Percentiles rank a stretch among this genome's conserved stretches.
Evolutionary conservation across 208 protist species (phyloP).

Genomic region (Tritrichomonas foetus): DNA sequence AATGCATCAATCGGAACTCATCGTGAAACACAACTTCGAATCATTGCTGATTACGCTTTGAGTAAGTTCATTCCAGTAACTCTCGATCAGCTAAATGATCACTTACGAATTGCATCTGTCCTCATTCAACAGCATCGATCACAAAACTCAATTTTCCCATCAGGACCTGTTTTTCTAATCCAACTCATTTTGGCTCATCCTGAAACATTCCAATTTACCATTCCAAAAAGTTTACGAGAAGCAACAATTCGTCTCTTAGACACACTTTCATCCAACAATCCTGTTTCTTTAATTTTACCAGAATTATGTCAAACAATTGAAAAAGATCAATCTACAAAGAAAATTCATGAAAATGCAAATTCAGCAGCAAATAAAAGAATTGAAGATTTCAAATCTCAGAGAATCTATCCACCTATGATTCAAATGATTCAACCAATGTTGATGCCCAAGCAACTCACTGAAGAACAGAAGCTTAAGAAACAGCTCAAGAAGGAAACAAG

Average conservation of each 20-base stretch:
- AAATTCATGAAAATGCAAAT: neutral
- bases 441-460: neutral
- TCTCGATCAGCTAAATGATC: neutral
- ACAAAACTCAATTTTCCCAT: neutral
- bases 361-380: neutral
- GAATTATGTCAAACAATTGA: neutral
- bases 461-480: neutral
- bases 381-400: neutral
- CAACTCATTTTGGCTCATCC: neutral
- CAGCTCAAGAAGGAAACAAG: neutral
- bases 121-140: neutral
- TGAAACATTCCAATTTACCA: neutral
- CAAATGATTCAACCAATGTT: constrained; percentile 12
- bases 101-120: neutral
- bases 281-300: neutral
- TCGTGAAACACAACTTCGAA: neutral
- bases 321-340: neutral
- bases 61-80: neutral
- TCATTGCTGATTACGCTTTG: constrained; percentile 2
- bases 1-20: neutral
- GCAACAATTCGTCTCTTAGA: neutral
- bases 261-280: neutral
- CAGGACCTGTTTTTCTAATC: neutral
- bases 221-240: neutral
- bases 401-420: constrained; percentile 22